A percentile compares a stretch with the other conserved stretches of the same genome.
phyloP scores from a whole-genome alignment of 208 protist genomes.

The Wallacemonas sp. region DNA sequence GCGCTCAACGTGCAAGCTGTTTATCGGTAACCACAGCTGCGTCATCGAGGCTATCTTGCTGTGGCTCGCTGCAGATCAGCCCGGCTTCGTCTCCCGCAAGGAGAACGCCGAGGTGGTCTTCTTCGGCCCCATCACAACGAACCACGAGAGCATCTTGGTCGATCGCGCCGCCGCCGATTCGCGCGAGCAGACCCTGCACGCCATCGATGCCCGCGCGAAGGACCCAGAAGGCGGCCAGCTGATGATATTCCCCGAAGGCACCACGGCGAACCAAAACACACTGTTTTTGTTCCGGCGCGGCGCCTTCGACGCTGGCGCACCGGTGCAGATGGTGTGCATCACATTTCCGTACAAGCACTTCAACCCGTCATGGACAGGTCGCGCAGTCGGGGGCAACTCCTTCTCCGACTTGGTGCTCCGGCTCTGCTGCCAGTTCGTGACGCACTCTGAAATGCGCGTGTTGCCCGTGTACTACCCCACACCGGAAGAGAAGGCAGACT shows the following conservation, averaged over 20 bases:
- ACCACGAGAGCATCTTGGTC: conserved; percentile 68
- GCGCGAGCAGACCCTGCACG: conserved; percentile 43
- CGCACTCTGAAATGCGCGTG: conserved; percentile 67
- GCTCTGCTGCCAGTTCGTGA: conserved; percentile 85
- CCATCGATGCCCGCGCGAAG: conserved; percentile 60
- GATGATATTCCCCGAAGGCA: conserved; percentile 91
- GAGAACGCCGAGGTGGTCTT: conserved; percentile 73
- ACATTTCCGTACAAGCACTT: conserved; percentile 86
- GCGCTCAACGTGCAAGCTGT: conserved; percentile 56
- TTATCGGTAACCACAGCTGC: conserved; percentile 84
- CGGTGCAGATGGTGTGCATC: conserved; percentile 89
- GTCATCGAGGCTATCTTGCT: conserved; percentile 76
- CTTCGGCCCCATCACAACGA: conserved; percentile 50
- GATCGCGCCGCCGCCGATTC: conserved; percentile 68
- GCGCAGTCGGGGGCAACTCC: conserved; percentile 66
- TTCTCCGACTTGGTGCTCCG: conserved; percentile 67
- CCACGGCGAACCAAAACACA: conserved; percentile 69
- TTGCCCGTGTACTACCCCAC: conserved; percentile 90
- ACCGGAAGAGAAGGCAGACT: conserved; percentile 70
- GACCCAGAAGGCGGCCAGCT: conserved; percentile 57
- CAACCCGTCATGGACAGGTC: conserved; percentile 86
- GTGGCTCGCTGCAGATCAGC: conserved; percentile 54
- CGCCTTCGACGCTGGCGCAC: conserved; percentile 80
- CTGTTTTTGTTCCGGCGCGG: conserved; percentile 87
- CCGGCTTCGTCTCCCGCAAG: conserved; percentile 79